Base-by-base conservation (phyloP, 148 eudicot genomes). In the Pharnaceum exiguum region DNA sequence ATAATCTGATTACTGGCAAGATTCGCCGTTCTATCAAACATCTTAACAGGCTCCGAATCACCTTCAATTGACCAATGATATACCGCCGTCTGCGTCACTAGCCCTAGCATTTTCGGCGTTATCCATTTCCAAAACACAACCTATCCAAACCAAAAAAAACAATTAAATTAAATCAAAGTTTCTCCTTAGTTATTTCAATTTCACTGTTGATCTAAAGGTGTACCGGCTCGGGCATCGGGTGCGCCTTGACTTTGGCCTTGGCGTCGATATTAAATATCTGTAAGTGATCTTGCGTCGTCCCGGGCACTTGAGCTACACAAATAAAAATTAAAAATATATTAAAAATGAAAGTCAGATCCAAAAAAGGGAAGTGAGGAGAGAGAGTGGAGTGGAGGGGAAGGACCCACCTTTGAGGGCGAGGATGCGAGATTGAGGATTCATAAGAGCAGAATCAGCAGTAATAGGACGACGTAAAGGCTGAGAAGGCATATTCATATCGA, bases 41-140 rank as follows among this genome's bases (percentile, higher is more conserved):
- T 77, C 80, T 90, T 90, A 22, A 63, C 75, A 42, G 95, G 97
- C 45, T 84, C 95, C 12, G 97, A 74, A 53, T 87, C 95, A 70
- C 97, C 97, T 77, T 90, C 97, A 60, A 87, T 90, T 26, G 93
- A 79, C 95, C 95, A 90, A 60, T 90, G 97, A 60, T 84, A 87
- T 15, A 90, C 97, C 11, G 97, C 65, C 2, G 85, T 56, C 51
- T 90, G 97, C 19, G 97, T 90, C 43, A 90, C 97, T 44, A 90
- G 77, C 30, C 97, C 97, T 69, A 90, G 57, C 81, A 87, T 76
- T 75, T 84, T 87, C 12, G 90, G 84, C 27, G 87, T 82, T 52
- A 90, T 70, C 95, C 97, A 90, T 66, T 90, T 90, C 97, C 97
- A 90, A 65, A 90, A 90, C 46, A 82, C 97, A 62, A 90, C 90